Base-by-base conservation (phyloP, 805 yeast genomes). In the Ogataea philodendri region DNA sequence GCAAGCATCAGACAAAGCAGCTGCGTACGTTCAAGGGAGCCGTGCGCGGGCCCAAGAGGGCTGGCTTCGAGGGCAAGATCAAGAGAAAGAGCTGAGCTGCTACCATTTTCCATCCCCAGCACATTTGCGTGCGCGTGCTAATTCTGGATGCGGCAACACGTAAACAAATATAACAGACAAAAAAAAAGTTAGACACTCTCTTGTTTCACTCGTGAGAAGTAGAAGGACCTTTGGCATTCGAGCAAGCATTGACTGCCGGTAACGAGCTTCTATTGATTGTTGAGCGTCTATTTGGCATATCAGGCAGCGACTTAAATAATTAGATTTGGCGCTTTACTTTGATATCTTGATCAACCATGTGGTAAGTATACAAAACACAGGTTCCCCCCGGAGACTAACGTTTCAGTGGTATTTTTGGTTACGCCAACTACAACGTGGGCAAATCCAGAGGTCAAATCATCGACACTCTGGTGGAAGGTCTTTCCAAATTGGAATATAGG, bases 401-500 rank as follows among this genome's bases (percentile, higher is more conserved):
- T 9, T 5, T 8, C 18, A 46, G 99, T 77, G 99, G 99, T 62
- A 93, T 93, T 61, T 93, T 93, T 65, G 99, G 98, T 49, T 93
- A 93, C 67, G 89, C 93, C 52, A 93, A 93, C 74, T 93, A 85
- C 63, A 74, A 90, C 59, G 96, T 87, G 41, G 96, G 88, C 51
- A 85, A 79, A 62, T 72, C 88, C 35, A 76, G 97, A 65, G 97
- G 95, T 31, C 96, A 90, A 55, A 88, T 93, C 63, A 72, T 90
- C 45, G 86, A 82, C 62, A 87, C 88, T 41, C 74, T 93, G 48
- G 74, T 90, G 32, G 96, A 88, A 54, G 96, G 96, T 46, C 70
- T 82, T 41, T 69, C 67, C 43, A 80, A 95, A 57, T 74, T 93
- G 54, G 99, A 93, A 65, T 93, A 93, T 68, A 83, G 99, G 66